Evolutionary conservation across 2,329 filamentous ascomycete genomes (phyloP).

Genomic region (Calonectria leucothoes): DNA sequence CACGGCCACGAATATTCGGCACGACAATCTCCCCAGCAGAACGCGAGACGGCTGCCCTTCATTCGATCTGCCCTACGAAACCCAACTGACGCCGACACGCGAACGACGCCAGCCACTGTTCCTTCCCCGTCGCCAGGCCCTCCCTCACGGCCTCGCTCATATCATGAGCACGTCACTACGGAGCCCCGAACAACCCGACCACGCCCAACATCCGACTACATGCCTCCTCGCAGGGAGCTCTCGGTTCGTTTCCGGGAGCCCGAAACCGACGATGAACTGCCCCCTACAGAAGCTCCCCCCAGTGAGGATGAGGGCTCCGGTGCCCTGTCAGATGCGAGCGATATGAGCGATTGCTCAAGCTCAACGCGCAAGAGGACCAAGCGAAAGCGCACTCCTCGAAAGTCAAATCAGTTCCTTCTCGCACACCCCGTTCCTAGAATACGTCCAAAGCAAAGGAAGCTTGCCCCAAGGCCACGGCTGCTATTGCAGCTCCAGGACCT

Average conservation of each 20-base stretch:
- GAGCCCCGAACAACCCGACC: constrained; percentile 38
- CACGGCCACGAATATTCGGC: constrained; percentile 70
- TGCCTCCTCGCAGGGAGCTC: constrained; percentile 52
- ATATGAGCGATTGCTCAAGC: constrained; percentile 59
- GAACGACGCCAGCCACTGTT: constrained; percentile 25
- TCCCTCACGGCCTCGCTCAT: constrained; percentile 36
- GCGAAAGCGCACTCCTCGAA: constrained; percentile 60
- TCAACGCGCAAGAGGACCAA: constrained; percentile 50
- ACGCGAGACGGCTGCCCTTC: constrained; percentile 52
- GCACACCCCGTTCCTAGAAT: constrained; percentile 74
- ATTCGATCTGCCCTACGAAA: constrained; percentile 56
- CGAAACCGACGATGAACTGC: constrained; percentile 43
- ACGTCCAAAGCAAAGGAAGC: constrained; percentile 70
- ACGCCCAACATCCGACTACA: constrained; percentile 52
- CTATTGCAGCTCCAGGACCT: constrained; percentile 79
- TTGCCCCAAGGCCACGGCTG: constrained; percentile 75
- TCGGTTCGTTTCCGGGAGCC: constrained; percentile 60
- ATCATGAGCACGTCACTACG: constrained; percentile 38
- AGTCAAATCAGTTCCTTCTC: constrained; percentile 73
- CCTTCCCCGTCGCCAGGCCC: constrained; percentile 19
- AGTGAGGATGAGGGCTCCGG: constrained; percentile 63
- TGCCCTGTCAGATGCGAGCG: constrained; percentile 56
- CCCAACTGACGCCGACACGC: constrained; percentile 44
- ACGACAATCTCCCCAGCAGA: constrained; percentile 46
- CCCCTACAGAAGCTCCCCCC: constrained; percentile 28